A percentile compares a stretch with the other conserved stretches of the same genome.
phyloP scores from a whole-genome alignment of 1,284 basidiomycete genomes.

The Puccinia horiana region DNA sequence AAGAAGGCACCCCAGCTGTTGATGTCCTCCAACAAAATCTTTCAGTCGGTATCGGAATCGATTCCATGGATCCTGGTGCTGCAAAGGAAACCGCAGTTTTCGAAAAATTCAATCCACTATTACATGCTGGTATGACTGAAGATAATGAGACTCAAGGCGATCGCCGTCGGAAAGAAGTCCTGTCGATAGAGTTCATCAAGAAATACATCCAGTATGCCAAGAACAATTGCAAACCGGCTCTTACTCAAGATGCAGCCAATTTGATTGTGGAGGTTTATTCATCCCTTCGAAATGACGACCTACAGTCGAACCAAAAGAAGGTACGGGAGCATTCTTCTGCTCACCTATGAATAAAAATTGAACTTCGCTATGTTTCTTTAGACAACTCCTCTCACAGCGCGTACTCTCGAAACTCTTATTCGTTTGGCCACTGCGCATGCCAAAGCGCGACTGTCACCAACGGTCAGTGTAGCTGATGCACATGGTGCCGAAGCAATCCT shows the following conservation, averaged over 20 bases:
- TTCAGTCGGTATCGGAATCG: slow-evolving; percentile 70
- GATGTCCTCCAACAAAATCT: slow-evolving; percentile 87
- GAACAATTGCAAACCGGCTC: slow-evolving; percentile 75
- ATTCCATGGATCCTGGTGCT: slow-evolving; percentile 62
- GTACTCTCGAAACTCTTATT: slow-evolving; percentile 97
- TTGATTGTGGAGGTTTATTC: slow-evolving; percentile 92
- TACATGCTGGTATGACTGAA: slow-evolving; percentile 81
- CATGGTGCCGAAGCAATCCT: slow-evolving; percentile 90
- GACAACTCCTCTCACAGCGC: slow-evolving; percentile 96
- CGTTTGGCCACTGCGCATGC: slow-evolving; percentile 97
- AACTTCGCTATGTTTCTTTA: slow-evolving; percentile 57
- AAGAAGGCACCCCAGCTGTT: slow-evolving; percentile 80
- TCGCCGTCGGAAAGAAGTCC: slow-evolving; percentile 70
- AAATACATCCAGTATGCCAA: slow-evolving; percentile 99
- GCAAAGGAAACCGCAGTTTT: slow-evolving; percentile 74
- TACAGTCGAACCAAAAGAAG: slow-evolving; percentile 85
- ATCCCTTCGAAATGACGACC: slow-evolving; percentile 84
- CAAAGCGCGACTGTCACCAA: slow-evolving; percentile 83
- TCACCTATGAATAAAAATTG: neutral
- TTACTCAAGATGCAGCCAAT: slow-evolving; percentile 91
- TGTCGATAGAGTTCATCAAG: slow-evolving; percentile 92
- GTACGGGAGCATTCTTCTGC: slow-evolving; percentile 61
- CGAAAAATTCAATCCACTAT: slow-evolving; percentile 92
- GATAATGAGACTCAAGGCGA: slow-evolving; percentile 61
- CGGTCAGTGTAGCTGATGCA: slow-evolving; percentile 84